Conservation (phyloP, 225 moss, liverwort and hornwort genomes). For the Marchantia polymorpha region DNA sequence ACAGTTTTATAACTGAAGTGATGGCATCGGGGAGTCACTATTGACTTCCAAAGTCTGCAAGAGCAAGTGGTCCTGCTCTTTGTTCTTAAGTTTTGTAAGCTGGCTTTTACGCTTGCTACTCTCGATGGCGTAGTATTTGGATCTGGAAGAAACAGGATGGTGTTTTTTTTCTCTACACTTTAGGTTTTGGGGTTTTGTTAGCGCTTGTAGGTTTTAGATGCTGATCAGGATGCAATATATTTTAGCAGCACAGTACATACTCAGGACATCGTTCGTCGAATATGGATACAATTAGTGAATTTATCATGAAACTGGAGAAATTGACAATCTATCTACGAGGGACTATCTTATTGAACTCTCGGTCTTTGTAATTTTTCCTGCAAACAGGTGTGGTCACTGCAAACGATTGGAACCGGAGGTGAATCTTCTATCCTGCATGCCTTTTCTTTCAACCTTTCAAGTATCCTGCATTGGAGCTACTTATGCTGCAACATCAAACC, state of each 20-base stretch:
- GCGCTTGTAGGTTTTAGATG: not conserved
- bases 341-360: not conserved
- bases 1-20: not conserved
- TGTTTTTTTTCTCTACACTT: too few species aligned
- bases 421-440: not conserved
- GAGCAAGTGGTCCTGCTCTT: not conserved
- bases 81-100: not conserved
- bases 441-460: too few species aligned
- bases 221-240: too few species aligned
- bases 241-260: too few species aligned
- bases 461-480: not conserved
- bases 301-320: not conserved
- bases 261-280: too few species aligned
- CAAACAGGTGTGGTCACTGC: conserved; percentile 82
- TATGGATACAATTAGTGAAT: too few species aligned
- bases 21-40: too few species aligned
- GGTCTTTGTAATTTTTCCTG: not conserved
- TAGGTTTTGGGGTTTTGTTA: not conserved
- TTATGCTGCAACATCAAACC: not conserved
- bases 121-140: not conserved
- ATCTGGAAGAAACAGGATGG: too few species aligned
- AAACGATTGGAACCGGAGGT: conserved; percentile 81
- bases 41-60: not conserved
- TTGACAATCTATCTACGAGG: not conserved
- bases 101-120: not conserved